phyloP scores from a whole-genome alignment of 2,329 filamentous ascomycete species.

The Pyrenochaeta sp. region DNA sequence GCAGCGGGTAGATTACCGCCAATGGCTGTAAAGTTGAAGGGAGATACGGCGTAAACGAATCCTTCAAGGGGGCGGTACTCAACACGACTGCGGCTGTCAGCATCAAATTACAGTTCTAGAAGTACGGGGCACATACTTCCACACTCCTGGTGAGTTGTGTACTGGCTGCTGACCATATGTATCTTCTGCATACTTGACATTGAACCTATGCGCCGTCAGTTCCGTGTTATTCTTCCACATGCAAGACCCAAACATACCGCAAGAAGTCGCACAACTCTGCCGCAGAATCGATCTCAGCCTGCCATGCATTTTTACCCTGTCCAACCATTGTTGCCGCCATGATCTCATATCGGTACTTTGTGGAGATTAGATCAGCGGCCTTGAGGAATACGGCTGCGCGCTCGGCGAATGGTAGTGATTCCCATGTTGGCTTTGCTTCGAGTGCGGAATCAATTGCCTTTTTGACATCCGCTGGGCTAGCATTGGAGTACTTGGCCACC shows the following conservation, averaged over 20 bases:
- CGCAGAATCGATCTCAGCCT: conserved; percentile 97
- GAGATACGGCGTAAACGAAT: conserved; percentile 92
- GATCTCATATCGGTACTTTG: conserved; percentile 94
- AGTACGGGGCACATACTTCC: conserved; percentile 68
- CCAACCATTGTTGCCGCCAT: conserved; percentile 97
- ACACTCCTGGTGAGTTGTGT: conserved; percentile 82
- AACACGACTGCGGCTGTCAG: conserved; percentile 62
- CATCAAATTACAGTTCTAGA: neutral
- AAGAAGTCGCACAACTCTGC: conserved; percentile 93
- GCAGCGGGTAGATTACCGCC: conserved; percentile 84
- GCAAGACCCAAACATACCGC: conserved; percentile 54
- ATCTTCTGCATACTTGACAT: conserved; percentile 92
- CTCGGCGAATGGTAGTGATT: conserved; percentile 85
- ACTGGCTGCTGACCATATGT: conserved; percentile 86
- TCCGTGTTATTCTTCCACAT: neutral
- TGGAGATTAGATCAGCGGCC: conserved; percentile 87
- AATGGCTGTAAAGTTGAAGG: conserved; percentile 98
- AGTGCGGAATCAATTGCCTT: conserved; percentile 84
- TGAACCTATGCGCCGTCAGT: conserved; percentile 64
- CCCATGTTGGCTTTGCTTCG: conserved; percentile 86
- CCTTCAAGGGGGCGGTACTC: conserved; percentile 91
- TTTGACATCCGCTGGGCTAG: conserved; percentile 76
- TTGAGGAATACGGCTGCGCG: conserved; percentile 94
- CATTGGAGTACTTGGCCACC: conserved; percentile 85
- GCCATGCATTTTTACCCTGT: conserved; percentile 98